Evolutionary conservation across 305 asterid species (phyloP), one percentile per base, ranked within the genome.

Genomic region (Fraxinus albicans): DNA sequence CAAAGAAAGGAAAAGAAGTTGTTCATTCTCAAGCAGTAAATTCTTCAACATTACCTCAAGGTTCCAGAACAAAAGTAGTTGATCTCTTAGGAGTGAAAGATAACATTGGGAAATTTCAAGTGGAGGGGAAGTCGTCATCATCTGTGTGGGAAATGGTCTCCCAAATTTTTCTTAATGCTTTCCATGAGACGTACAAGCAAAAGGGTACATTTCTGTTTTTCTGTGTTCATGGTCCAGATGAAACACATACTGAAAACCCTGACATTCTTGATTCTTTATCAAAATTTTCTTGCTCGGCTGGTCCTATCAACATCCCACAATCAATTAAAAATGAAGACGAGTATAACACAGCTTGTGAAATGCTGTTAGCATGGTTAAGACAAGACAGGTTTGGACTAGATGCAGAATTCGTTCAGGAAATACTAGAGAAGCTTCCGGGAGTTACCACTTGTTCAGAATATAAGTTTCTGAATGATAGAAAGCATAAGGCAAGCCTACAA

Each of bases 381-480:
- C 91, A 79, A 86, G 98, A 97, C 80, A 88, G 96, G 63, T 92
- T 94, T 92, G 99, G 98, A 73, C 85, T 97, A 36, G 93, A 91
- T 82, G 87, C 88, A 77, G 98, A 97, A 69, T 95, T 97, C 87
- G 98, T 97, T 76, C 98, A 90, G 86, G 99, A 97, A 86, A 90
- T 93, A 76, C 79, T 97, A 31, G 99, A 97, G 84, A 92, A 90
- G 83, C 96, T 92, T 90, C 97, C 99, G 77, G 93, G 92, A 85
- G 91, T 89, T 86, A 7, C 81, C 78, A 84, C 89, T 7, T 95
- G 98, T 89, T 84, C 93, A 34, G 90, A 84, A 72, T 95, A 97
- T 89, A 89, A 86, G 79, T 79, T 75, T 77, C 84, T 92, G 90
- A 88, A 76, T 12, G 89, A 88, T 31, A 90, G 99, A 86, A 92